Base-by-base conservation (phyloP, 495 filamentous ascomycete genomes). In the Ascobolus immersus region DNA sequence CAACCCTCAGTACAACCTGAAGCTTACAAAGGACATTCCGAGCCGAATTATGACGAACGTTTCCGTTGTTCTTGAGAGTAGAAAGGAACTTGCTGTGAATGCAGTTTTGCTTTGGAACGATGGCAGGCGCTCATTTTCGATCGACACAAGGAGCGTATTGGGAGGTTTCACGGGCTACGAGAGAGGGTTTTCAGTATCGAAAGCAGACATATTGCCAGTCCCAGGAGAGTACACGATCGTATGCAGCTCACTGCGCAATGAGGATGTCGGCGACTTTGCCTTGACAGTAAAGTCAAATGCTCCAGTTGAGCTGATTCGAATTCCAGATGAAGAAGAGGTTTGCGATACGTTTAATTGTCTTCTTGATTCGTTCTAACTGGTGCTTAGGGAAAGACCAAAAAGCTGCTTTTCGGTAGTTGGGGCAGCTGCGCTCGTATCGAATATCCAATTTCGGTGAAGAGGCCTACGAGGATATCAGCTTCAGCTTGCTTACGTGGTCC, bases 151-250 rank as follows among this genome's bases (percentile, higher is more conserved):
- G 41, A 79, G 91, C 50, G 71, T 96, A 15, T 57, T 90, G 17
- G 59, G 62, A 23, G 69, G 74, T 32, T 80, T 73, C 25, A 75
- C 75, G 10, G 84, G 92, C 28, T 91, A 96, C 54, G 66, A 71
- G 21, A 71, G 70, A 8, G 75, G 74, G 18, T 75, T 73, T 43
- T 78, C 73, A 4, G 51, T 78, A 22, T 70, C 71, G 3, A 65
- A 73, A 34, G 35, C 33, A 3, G 20, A 33, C 7, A 7, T 18
- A 6, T 49, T 65, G 9, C 48, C 52, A 10, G 61, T 64, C 17
- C 51, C 58, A 2, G 84, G 84, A 2, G 61, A 58, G 0, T 94
- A 94, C 52, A 92, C 80, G 1, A 61, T 91, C 29, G 70, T 94
- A 8, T 74, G 69, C 42, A 81, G 74, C 5, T 91, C 86, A 1